Evolutionary conservation across 2,329 filamentous ascomycete genomes (phyloP), one percentile per base, ranked within the genome.

Genomic region (Hymenoscyphus linearis): DNA sequence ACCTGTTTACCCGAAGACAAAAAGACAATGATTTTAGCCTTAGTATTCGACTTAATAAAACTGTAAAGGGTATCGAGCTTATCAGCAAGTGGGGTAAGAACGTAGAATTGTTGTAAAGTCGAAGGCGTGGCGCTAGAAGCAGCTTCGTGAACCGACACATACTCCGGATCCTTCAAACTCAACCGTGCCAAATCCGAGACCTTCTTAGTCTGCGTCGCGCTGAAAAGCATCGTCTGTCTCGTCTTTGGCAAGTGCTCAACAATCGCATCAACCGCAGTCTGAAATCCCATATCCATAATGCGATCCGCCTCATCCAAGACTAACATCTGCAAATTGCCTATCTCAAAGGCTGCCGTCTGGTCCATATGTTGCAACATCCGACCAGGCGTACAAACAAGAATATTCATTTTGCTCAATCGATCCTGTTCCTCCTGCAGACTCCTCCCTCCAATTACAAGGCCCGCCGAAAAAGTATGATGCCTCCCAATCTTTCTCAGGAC

Each of bases 271-370:
- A 99, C 87, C 1, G 91, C 91, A 4, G 82, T 80, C 75, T 96
- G 88, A 74, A 99, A 99, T 4, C 95, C 95, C 91, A 98, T 95
- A 72, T 99, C 95, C 82, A 99, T 86, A 71, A 97, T 97, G 44
- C 95, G 85, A 74, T 99, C 95, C 2, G 95, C 95, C 75, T 99
- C 95, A 70, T 99, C 95, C 60, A 99, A 80, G 0, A 99, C 93
- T 57, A 99, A 79, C 74, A 99, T 90, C 76, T 96, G 91, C 65
- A 99, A 75, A 73, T 96, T 95, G 73, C 95, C 89, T 65, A 93
- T 89, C 66, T 93, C 91, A 72, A 99, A 89, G 18, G 88, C 86
- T 0, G 91, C 90, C 0, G 93, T 98, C 78, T 97, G 93, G 71
- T 96, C 93, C 70, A 99, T 80, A 75, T 99, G 95, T 76, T 99